Conservation (phyloP, 371 early-diverging fungal genomes). For the Mortierella sp. region DNA sequence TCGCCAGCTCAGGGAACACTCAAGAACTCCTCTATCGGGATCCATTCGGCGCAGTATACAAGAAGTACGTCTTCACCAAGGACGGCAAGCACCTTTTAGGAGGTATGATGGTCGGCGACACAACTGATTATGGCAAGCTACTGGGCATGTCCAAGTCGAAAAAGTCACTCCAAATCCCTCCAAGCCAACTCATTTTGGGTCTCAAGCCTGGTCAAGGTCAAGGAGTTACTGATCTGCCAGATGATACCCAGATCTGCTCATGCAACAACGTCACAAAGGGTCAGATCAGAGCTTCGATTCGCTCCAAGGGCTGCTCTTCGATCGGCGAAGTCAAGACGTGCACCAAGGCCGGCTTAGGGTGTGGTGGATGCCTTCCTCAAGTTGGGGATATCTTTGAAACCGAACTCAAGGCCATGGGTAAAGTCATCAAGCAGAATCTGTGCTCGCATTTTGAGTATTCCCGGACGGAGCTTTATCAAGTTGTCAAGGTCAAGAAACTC, state of each 20-base stretch:
- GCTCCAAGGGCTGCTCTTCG: constrained; percentile 61
- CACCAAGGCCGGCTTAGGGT: constrained; percentile 72
- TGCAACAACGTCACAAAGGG: constrained; percentile 80
- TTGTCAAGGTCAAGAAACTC: constrained; percentile 70
- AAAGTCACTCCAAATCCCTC: constrained; percentile 64
- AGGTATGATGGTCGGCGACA: constrained; percentile 81
- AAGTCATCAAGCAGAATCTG: constrained; percentile 64
- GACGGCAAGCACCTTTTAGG: constrained; percentile 78
- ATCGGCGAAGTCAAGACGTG: constrained; percentile 72
- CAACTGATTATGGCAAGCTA: constrained; percentile 73
- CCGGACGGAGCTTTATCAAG: constrained; percentile 74
- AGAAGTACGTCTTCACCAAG: constrained; percentile 71
- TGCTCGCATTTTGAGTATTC: constrained; percentile 76
- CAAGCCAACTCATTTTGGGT: constrained; percentile 74
- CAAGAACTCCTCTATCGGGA: constrained; percentile 68
- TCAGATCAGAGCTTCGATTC: constrained; percentile 64
- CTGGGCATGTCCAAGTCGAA: constrained; percentile 65
- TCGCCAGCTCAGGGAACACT: constrained; percentile 61
- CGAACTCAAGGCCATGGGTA: constrained; percentile 72
- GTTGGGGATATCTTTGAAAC: constrained; percentile 72
- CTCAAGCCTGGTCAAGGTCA: constrained; percentile 59
- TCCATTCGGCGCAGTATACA: constrained; percentile 74
- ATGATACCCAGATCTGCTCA: constrained; percentile 80
- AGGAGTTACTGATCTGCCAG: constrained; percentile 67
- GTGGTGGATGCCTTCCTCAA: constrained; percentile 76